Conservation (phyloP, 495 filamentous ascomycete species). For the Tetracladium marchalianum region DNA sequence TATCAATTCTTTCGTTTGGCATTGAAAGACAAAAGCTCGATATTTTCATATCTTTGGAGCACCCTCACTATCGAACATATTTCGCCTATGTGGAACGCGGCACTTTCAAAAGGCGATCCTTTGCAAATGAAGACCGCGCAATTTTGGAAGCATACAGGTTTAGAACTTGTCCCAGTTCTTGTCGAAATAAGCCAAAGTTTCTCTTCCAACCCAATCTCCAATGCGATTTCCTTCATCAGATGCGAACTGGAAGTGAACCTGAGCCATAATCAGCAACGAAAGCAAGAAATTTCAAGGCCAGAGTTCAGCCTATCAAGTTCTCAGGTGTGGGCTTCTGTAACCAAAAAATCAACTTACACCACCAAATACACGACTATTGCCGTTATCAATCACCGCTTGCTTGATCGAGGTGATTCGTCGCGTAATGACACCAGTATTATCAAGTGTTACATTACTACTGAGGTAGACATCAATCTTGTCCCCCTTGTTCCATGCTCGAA, state of each 20-base stretch:
- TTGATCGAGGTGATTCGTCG: slow-evolving; percentile 17
- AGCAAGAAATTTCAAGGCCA: too few species aligned
- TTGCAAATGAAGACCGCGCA: too few species aligned
- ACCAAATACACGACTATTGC: slow-evolving; percentile 21
- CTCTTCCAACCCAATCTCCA: slow-evolving; percentile 17
- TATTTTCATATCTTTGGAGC: too few species aligned
- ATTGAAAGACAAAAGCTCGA: too few species aligned
- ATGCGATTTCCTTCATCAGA: slow-evolving; percentile 15
- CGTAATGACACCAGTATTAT: slow-evolving; percentile 22
- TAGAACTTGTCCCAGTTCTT: slow-evolving; percentile 20
- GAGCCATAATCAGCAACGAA: background rate
- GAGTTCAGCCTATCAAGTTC: too few species aligned
- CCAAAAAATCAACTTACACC: slow-evolving; percentile 20
- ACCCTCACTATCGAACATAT: too few species aligned
- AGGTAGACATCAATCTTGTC: slow-evolving; percentile 16
- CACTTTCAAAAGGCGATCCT: too few species aligned
- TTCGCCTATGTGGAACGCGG: too few species aligned
- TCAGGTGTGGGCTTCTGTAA: background rate
- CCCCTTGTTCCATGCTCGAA: slow-evolving; percentile 19
- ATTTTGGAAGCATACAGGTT: background rate
- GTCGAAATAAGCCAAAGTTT: slow-evolving; percentile 18
- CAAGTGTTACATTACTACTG: slow-evolving; percentile 24
- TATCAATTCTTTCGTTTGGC: too few species aligned
- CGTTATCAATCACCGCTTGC: slow-evolving; percentile 21
- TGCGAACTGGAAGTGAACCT: slow-evolving; percentile 26